A percentile compares a stretch with the other conserved stretches of the same genome.
phyloP scores from a whole-genome alignment of 495 filamentous ascomycete species.

The Podospora anserina region DNA sequence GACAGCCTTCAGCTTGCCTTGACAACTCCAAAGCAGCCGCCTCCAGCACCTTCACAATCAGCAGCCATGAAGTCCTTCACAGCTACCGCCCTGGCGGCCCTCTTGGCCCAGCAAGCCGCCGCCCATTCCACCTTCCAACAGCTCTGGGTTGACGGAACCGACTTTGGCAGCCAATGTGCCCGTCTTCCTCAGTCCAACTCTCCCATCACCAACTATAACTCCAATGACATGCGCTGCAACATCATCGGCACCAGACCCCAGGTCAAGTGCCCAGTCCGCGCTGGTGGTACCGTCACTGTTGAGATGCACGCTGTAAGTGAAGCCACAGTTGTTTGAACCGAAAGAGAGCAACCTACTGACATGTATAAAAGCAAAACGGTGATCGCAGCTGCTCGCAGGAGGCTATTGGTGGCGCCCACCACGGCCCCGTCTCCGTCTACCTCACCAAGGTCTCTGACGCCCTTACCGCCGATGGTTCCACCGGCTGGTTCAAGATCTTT shows the following conservation, averaged over 20 bases:
- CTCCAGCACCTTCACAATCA: not conserved
- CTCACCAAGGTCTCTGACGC: conserved; percentile 52
- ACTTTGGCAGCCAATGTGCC: conserved; percentile 43
- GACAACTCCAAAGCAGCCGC: not conserved
- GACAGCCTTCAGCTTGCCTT: not conserved
- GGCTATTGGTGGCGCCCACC: conserved; percentile 50
- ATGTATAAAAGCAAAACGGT: conserved; percentile 35
- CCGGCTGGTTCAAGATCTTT: conserved; percentile 54
- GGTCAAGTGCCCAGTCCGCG: conserved; percentile 46
- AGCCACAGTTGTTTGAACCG: not conserved
- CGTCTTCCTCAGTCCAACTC: conserved; percentile 45
- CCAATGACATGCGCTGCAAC: conserved; percentile 42
- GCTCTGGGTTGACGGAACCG: conserved; percentile 49
- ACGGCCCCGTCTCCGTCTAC: conserved; percentile 52
- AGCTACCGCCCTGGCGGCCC: conserved; percentile 29
- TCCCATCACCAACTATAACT: conserved; percentile 43
- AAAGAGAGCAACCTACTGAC: conserved; percentile 19
- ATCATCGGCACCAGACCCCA: conserved; percentile 33
- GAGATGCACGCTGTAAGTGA: conserved; percentile 51
- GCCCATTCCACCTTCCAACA: conserved; percentile 53
- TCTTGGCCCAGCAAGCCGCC: conserved; percentile 36
- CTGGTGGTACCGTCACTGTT: conserved; percentile 47
- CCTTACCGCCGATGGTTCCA: conserved; percentile 41
- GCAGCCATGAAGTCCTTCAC: conserved; percentile 42
- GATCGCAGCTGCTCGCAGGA: conserved; percentile 43